These are phyloP conservation scores for Sporothrix euskadiensis DNA, from an alignment of 2,329 filamentous ascomycete species.

Conservation along the genomic window DNA sequence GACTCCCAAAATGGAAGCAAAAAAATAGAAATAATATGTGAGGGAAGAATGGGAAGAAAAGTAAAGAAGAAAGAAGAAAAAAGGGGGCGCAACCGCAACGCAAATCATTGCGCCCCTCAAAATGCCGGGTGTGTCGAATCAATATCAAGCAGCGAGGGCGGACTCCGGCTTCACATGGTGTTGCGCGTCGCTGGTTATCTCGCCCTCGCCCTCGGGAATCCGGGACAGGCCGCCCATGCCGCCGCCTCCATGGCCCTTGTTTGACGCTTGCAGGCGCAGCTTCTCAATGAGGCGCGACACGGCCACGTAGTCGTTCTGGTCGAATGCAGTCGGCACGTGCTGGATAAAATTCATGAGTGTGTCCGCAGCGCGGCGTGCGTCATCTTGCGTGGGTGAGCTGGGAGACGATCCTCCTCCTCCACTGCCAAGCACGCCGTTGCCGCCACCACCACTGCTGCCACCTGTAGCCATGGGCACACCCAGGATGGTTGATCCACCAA, in stretches of 20 bases:
- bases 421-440: neutral
- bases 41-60: slow-evolving; percentile 24
- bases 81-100: neutral
- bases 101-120: neutral
- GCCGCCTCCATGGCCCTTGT: slow-evolving; percentile 33
- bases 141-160: slow-evolving; percentile 38
- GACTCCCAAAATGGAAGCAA: slow-evolving; percentile 10
- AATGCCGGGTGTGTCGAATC: neutral
- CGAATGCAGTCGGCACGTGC: slow-evolving; percentile 64
- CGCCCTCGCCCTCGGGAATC: slow-evolving; percentile 59
- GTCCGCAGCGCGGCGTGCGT: slow-evolving; percentile 78
- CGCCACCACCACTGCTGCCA: slow-evolving; percentile 14
- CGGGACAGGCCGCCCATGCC: slow-evolving; percentile 53
- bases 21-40: slow-evolving; percentile 15
- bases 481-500: slow-evolving; percentile 25
- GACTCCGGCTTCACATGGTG: slow-evolving; percentile 42
- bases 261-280: slow-evolving; percentile 62
- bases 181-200: slow-evolving; percentile 47
- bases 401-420: slow-evolving; percentile 48
- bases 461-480: neutral
- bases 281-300: slow-evolving; percentile 85
- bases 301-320: slow-evolving; percentile 73
- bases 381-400: slow-evolving; percentile 75
- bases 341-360: slow-evolving; percentile 81
- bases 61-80: slow-evolving; percentile 27